These are phyloP conservation scores for Beauveria bassiana DNA, from an alignment of 2,329 filamentous ascomycete genomes.

Conservation along the genomic window DNA sequence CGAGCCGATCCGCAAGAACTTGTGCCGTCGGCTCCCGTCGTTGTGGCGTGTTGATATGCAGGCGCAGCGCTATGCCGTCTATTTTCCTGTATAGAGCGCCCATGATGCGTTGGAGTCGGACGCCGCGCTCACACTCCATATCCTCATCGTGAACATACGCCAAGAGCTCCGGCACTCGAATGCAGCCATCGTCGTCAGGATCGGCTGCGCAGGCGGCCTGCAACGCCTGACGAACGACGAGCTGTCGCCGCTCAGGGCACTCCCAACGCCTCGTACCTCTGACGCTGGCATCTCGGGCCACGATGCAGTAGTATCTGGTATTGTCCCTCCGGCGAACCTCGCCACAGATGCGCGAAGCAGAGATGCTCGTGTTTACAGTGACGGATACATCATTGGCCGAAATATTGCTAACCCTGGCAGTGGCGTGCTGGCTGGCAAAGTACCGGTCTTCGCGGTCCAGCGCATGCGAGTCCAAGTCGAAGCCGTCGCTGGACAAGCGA, in stretches of 20 bases:
- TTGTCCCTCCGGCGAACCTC: background rate
- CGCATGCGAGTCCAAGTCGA: background rate
- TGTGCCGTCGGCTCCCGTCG: background rate
- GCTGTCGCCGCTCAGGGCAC: background rate
- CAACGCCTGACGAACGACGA: background rate
- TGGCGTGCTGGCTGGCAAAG: background rate
- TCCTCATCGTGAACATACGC: background rate
- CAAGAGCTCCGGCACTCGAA: background rate
- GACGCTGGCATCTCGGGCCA: background rate
- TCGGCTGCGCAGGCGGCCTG: background rate
- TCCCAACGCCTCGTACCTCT: background rate
- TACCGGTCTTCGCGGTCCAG: background rate
- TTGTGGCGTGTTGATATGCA: background rate
- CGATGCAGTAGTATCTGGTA: background rate
- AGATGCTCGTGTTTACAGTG: background rate
- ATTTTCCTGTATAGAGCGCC: background rate
- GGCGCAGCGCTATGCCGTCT: background rate
- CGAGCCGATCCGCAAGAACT: background rate
- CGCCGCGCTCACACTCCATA: background rate
- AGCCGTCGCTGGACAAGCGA: background rate
- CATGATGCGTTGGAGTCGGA: background rate
- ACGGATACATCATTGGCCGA: background rate
- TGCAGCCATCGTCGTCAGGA: background rate
- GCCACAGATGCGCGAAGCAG: background rate
- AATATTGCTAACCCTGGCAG: background rate